These are phyloP conservation scores for Candida boleticola DNA, from an alignment of 805 yeast genomes.

Conservation along the genomic window DNA sequence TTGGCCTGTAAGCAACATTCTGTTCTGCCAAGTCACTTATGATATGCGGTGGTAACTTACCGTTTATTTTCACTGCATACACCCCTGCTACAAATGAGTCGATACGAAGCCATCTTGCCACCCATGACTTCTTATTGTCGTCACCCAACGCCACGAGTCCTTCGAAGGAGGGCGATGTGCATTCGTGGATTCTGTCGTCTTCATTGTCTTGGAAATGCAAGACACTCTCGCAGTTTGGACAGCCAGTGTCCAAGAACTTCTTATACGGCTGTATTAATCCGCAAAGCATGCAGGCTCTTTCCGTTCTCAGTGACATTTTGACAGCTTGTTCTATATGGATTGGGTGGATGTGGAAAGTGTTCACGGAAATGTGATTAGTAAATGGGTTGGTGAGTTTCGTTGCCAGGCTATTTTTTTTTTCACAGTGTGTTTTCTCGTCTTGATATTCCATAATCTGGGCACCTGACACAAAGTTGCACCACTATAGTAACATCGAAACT, in stretches of 20 bases:
- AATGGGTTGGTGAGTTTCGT: too few relatives aligned
- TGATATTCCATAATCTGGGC: not conserved
- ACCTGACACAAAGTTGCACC: not conserved
- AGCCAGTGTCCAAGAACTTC: conserved; percentile 76
- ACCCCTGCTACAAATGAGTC: conserved; percentile 86
- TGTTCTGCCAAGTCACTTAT: conserved; percentile 67
- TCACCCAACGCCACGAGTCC: conserved; percentile 90
- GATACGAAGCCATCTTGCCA: conserved; percentile 91
- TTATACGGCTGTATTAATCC: conserved; percentile 83
- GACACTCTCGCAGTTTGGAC: conserved; percentile 94
- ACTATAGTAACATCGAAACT: too few relatives aligned
- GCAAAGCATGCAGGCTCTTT: conserved; percentile 96
- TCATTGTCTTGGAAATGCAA: conserved; percentile 75
- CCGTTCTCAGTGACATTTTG: conserved; percentile 56
- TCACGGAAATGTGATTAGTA: too few relatives aligned
- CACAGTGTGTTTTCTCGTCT: too few relatives aligned
- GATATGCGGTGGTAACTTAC: conserved; percentile 86
- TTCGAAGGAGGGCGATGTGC: conserved; percentile 95
- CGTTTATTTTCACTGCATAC: conserved; percentile 91
- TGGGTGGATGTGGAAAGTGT: not conserved
- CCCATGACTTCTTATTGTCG: conserved; percentile 83
- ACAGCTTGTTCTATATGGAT: not conserved
- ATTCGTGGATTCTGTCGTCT: conserved; percentile 80
- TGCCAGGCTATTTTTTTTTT: too few relatives aligned
- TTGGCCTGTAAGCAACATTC: conserved; percentile 84